Base-by-base conservation (phyloP, 345 rosid genomes). In the Syzygium aromaticum region DNA sequence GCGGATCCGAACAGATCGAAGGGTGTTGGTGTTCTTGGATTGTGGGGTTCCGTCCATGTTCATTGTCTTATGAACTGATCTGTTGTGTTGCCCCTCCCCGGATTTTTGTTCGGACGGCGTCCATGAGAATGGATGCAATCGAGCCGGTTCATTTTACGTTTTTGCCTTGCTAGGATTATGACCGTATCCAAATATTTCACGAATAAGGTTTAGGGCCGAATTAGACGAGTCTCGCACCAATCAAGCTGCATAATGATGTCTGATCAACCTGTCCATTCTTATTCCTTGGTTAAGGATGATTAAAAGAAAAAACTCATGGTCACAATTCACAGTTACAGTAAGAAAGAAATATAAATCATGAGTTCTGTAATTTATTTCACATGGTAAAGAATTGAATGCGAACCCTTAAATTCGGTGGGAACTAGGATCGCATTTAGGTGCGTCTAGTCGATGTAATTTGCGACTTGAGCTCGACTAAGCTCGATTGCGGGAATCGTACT, bases 41-140 rank as follows among this genome's bases (percentile, higher is more conserved):
- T 23, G 25, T 25, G 80, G 7, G 33, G 80, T 5, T 33, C 14
- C 23, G 49, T 33, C 13, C 25, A 4, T 73, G 80, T 73, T 33
- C 49, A 33, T 19, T 73, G 25, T 73, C 80, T 33, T 17, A 5
- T 33, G 80, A 73, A 33, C 1, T 73, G 14, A 9, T 73, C 25
- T 19, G 46, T 2, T 33, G 13, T 0, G 13, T 0, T 17, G 49
- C 43, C 40, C 40, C 22, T 16, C 1, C 12, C 11, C 0, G 0
- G 3, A 30, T 64, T 16, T 64, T 64, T 64, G 77, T 30, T 64
- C 5, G 22, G 77, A 64, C 14, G 3, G 25, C 19, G 49, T 33
- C 23, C 80, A 19, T 67, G 22, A 16, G 78, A 67, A 30, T 16
- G 5, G 46, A 67, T 67, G 23, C 6, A 13, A 73, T 73, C 25